Base-by-base conservation (phyloP, 208 protist species). In the Blechomonas ayalai region DNA sequence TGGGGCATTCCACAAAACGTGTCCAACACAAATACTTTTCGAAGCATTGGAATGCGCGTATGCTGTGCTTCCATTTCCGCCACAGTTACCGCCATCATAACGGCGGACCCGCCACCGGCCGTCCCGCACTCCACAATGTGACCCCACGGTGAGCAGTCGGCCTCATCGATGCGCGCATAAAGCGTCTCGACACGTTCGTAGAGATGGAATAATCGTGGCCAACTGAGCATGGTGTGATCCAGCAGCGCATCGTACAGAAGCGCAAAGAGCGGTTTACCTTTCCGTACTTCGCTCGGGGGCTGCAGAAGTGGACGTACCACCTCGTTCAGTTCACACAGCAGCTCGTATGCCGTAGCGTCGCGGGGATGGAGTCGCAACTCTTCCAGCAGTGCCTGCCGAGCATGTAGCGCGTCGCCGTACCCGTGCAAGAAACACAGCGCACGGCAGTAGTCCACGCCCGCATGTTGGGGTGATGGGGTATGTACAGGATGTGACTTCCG, bases 141-240 rank as follows among this genome's bases (percentile, higher is more conserved):
- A 49, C 45, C 4, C 32, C 34, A 28, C 34, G 29, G 19, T 15
- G 23, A 2, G 34, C 19, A n/a, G 7, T 45, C 38, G 19, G 45
- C 20, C 23, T 15, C 23, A 22, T 31, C 20, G 16, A 15, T 40
- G 16, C n/a, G n/a, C 26, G 8, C 7, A 37, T 42, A 61, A 19
- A 76, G 33, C 3, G 42, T 35, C 12, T 61, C 53, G 12, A 59
- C 36, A 5, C 50, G 52, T 7, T 40, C 27, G 56, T 72, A 88
- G 7, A 92, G 63, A 25, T 56, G 43, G 25, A 82, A 59, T 2
- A 92, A 63, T 3, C 83, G 68, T 25, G 64, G 67, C 83, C 83
- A 92, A 19, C 69, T 64, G 16, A 89, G 67, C 79, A 88, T 92
- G 8, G 79, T 86, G 48, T 79, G 64, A 35, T 92, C 76, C 20